Evolutionary conservation across 768 basidiomycete genomes (phyloP).

Genomic region (Tylopilus plumbeoviolaceoides): DNA sequence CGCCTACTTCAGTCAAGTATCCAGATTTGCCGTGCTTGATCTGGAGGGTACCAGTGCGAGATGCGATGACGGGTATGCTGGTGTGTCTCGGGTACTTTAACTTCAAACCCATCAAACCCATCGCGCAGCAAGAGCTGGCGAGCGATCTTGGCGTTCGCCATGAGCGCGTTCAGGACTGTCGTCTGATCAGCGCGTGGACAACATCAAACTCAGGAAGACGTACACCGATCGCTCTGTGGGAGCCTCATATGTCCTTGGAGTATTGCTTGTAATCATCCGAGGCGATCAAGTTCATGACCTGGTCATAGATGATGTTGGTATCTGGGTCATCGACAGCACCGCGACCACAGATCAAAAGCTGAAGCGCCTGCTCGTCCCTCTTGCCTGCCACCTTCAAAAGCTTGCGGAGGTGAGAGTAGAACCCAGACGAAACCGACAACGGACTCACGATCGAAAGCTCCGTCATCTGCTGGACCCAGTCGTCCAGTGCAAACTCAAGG

Average conservation of each 20-base stretch:
- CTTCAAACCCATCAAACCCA: conserved; percentile 96
- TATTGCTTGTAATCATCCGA: conserved; percentile 50
- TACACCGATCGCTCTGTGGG: conserved; percentile 82
- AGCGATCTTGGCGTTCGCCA: conserved; percentile 87
- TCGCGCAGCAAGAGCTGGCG: conserved; percentile 91
- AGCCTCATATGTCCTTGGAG: conserved; percentile 69
- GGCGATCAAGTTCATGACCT: conserved; percentile 59
- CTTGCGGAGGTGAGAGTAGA: conserved; percentile 77
- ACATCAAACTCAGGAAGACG: conserved; percentile 22
- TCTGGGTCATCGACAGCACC: conserved; percentile 95
- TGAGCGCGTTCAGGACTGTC: conserved; percentile 77
- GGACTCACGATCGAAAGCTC: conserved; percentile 51
- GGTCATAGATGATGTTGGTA: conserved; percentile 87
- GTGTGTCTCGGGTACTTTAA: conserved; percentile 96
- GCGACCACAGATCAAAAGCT: conserved; percentile 82
- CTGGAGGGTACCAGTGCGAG: conserved; percentile 85
- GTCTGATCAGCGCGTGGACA: conserved; percentile 8
- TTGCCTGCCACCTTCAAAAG: conserved; percentile 46
- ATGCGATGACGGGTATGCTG: conserved; percentile 82
- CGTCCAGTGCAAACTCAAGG: too few relatives aligned
- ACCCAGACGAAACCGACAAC: too few relatives aligned
- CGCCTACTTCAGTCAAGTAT: too few relatives aligned
- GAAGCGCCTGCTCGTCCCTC: conserved; percentile 55
- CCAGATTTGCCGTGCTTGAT: conserved; percentile 82
- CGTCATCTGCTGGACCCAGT: conserved; percentile 72